Evolutionary conservation across 257 asterid genomes (phyloP).

Genomic region (Solanum chmielewskii): DNA sequence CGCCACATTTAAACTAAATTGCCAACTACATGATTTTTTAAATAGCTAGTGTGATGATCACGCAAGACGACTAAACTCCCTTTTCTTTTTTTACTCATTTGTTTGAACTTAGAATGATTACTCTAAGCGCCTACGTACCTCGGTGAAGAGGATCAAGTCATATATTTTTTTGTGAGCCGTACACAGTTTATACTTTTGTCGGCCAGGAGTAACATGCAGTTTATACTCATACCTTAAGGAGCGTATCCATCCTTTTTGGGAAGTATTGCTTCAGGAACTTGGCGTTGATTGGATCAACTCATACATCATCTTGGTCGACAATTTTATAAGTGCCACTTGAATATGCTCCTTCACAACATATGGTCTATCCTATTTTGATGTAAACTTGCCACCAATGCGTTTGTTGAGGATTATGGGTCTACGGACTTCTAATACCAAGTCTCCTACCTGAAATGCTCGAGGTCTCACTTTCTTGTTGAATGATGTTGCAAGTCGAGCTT

Average conservation of each 20-base stretch:
- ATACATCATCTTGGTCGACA: not conserved
- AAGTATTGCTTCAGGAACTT: not conserved
- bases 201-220: not conserved
- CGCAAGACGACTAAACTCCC: not conserved
- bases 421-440: fast-evolving
- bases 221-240: not conserved
- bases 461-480: not conserved
- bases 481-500: not conserved
- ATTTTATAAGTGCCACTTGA: not conserved
- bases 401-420: not conserved
- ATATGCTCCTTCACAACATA: not conserved
- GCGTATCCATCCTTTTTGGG: not conserved
- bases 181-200: not conserved
- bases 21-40: too few species aligned
- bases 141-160: not conserved
- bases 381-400: not conserved
- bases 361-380: not conserved
- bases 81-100: not conserved
- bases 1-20: too few species aligned
- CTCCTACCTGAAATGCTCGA: too few species aligned
- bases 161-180: not conserved
- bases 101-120: not conserved
- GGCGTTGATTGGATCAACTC: not conserved
- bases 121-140: not conserved
- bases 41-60: too few species aligned